Conservation (phyloP, 2,329 filamentous ascomycete species). For the Trichoderma harzianum region DNA sequence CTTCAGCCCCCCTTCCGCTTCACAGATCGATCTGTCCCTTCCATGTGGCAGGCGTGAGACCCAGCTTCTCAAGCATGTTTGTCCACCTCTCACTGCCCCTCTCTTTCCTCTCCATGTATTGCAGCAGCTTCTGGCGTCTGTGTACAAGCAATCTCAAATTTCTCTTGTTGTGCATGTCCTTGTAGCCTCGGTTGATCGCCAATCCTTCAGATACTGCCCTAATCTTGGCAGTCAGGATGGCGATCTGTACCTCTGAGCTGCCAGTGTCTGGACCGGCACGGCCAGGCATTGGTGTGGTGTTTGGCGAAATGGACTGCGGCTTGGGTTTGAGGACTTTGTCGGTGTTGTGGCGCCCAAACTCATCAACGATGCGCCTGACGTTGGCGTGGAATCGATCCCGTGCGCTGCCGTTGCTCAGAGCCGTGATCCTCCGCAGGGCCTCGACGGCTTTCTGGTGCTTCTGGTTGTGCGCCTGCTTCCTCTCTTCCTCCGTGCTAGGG, state of each 20-base stretch:
- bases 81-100: constrained; percentile 87
- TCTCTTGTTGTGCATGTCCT: constrained; percentile 92
- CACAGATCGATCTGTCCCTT: constrained; percentile 71
- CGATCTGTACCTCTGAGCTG: constrained; percentile 95
- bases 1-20: not conserved
- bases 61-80: constrained; percentile 77
- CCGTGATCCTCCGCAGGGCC: constrained; percentile 76
- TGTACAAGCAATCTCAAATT: constrained; percentile 85
- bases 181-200: constrained; percentile 63
- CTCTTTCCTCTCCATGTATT: constrained; percentile 85
- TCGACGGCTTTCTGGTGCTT: constrained; percentile 66
- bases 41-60: constrained; percentile 84
- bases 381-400: constrained; percentile 80
- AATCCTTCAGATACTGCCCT: constrained; percentile 71
- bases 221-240: constrained; percentile 93
- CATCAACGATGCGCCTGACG: constrained; percentile 76
- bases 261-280: constrained; percentile 91
- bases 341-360: constrained; percentile 88
- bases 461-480: constrained; percentile 45
- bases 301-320: constrained; percentile 44
- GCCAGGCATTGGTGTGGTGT: constrained; percentile 38
- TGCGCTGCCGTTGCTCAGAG: constrained; percentile 70
- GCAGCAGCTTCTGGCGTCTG: constrained; percentile 80
- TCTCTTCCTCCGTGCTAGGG: constrained; percentile 37
- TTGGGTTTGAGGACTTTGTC: constrained; percentile 67